These are phyloP conservation scores for Alloteropsis semialata DNA, from an alignment of 176 grass and related monocot genomes.

Conservation along the genomic window DNA sequence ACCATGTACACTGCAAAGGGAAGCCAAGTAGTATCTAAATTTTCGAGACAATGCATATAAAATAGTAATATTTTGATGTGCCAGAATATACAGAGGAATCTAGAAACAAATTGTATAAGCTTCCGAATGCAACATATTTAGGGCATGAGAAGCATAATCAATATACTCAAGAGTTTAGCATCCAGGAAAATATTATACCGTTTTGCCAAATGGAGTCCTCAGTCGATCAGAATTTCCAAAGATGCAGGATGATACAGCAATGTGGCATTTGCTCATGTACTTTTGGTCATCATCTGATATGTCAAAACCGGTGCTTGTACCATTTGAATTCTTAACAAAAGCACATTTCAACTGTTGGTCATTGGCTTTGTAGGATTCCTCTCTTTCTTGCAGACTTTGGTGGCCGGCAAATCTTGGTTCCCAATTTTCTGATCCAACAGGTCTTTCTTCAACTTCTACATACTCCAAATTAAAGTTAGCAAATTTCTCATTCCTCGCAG, in stretches of 20 bases:
- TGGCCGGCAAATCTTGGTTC: slow-evolving; percentile 89
- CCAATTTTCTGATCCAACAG: slow-evolving; percentile 57
- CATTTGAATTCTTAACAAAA: slow-evolving; percentile 79
- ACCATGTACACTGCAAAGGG: neutral
- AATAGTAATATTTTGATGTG: neutral
- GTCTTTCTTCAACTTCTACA: slow-evolving; percentile 62
- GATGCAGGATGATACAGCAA: slow-evolving; percentile 96
- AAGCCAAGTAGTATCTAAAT: slow-evolving; percentile 1
- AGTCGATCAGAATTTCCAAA: slow-evolving; percentile 98
- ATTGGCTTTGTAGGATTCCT: slow-evolving; percentile 64
- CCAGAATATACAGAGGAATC: neutral
- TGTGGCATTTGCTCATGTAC: slow-evolving; percentile 94
- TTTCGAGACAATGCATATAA: neutral
- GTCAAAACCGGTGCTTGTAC: slow-evolving; percentile 88
- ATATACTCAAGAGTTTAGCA: neutral
- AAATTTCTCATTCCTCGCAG: slow-evolving; percentile 67
- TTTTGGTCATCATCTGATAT: slow-evolving; percentile 69
- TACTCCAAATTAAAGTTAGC: slow-evolving; percentile 77
- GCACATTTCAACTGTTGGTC: slow-evolving; percentile 91
- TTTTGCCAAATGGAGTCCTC: slow-evolving; percentile 94
- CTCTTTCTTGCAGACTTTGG: slow-evolving; percentile 87
- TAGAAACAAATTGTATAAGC: neutral
- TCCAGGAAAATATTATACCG: slow-evolving; percentile 48
- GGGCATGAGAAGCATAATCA: neutral
- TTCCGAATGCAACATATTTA: neutral